Conservation (phyloP, 2,329 filamentous ascomycete species). For the Waltergamsia citrina region DNA sequence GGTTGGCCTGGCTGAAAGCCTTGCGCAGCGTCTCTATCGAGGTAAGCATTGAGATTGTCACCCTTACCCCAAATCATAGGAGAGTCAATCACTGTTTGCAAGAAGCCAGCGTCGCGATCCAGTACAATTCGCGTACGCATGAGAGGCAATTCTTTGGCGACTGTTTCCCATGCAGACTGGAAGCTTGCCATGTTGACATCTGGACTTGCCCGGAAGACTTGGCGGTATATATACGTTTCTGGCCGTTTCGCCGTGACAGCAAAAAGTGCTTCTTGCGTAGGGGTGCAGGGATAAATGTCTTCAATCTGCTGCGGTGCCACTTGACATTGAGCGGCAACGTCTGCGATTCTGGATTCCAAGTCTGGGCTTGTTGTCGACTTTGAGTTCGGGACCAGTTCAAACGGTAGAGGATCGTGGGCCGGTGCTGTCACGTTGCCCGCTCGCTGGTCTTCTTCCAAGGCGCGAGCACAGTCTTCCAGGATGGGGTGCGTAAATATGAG, state of each 20-base stretch:
- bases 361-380: neutral
- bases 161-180: constrained; percentile 16
- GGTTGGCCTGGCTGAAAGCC: constrained; percentile 4
- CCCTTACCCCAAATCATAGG: constrained; percentile 2
- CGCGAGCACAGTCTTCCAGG: constrained; percentile 3
- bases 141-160: constrained; percentile 4
- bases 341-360: constrained; percentile 2
- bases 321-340: constrained; percentile 3
- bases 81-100: constrained; percentile 6
- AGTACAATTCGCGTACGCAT: constrained; percentile 8
- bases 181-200: constrained; percentile 13
- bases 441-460: constrained; percentile 2
- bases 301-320: constrained; percentile 2
- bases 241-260: constrained; percentile 18
- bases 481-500: constrained; percentile 5
- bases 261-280: constrained; percentile 12
- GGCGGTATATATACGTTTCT: constrained; percentile 14
- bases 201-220: neutral
- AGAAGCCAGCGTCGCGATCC: constrained; percentile 3
- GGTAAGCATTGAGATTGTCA: constrained; percentile 2
- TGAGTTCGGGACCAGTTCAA: constrained; percentile 2
- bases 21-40: constrained; percentile 1
- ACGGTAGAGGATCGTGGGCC: constrained; percentile 3
- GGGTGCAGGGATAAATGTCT: constrained; percentile 6
- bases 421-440: neutral